Conservation (phyloP, 2,329 filamentous ascomycete species). For the Fusarium pseudograminearum region DNA sequence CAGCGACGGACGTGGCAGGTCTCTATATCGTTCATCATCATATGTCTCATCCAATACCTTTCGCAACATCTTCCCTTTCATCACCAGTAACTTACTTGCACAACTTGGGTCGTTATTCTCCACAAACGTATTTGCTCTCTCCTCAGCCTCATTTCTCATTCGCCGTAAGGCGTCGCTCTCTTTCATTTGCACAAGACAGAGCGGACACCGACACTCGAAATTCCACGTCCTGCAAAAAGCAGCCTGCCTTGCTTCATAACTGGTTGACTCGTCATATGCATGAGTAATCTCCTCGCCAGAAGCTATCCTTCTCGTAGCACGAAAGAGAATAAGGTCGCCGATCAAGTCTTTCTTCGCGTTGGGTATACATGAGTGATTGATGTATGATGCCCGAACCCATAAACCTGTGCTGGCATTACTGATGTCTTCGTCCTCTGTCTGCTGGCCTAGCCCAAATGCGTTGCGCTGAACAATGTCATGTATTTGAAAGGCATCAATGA, state of each 20-base stretch:
- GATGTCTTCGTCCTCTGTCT: conserved; percentile 46
- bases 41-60: conserved; percentile 47
- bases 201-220: conserved; percentile 53
- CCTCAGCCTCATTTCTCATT: conserved; percentile 36
- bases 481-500: conserved; percentile 50
- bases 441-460: conserved; percentile 50
- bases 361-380: conserved; percentile 58
- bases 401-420: conserved; percentile 54
- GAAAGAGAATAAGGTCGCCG: conserved; percentile 56
- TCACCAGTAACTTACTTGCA: conserved; percentile 36
- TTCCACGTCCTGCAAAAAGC: conserved; percentile 51
- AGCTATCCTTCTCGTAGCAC: conserved; percentile 50
- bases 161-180: conserved; percentile 36
- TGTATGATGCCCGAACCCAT: conserved; percentile 55
- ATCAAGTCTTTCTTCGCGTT: conserved; percentile 54
- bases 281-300: conserved; percentile 53
- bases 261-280: conserved; percentile 48
- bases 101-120: not conserved
- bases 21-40: conserved; percentile 43
- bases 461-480: conserved; percentile 52
- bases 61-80: conserved; percentile 44
- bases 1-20: conserved; percentile 42
- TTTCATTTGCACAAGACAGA: conserved; percentile 51
- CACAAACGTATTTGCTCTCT: conserved; percentile 41
- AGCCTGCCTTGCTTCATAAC: conserved; percentile 41